Evolutionary conservation across 768 basidiomycete genomes (phyloP).

Genomic region (Boletus vermiculosoides): DNA sequence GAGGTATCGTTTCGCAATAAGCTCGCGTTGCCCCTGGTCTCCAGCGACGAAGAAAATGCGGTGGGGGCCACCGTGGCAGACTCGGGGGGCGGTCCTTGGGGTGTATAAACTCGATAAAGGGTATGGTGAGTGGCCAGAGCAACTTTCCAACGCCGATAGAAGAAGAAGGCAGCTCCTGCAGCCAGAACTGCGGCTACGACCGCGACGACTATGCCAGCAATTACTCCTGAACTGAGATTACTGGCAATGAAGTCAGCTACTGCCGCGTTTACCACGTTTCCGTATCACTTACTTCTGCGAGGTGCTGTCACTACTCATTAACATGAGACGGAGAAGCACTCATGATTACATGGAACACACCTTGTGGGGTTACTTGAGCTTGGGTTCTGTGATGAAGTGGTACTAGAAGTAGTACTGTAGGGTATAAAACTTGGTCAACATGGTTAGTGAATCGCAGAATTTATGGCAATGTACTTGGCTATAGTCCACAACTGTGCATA

Average conservation of each 20-base stretch:
- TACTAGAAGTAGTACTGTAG: not conserved
- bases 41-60: constrained; percentile 23
- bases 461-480: constrained; percentile 14
- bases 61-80: not conserved
- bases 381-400: not conserved
- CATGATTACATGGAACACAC: not conserved
- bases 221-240: constrained; percentile 21
- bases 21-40: constrained; percentile 16
- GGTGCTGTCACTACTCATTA: not conserved
- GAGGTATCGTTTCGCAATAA: constrained; percentile 10
- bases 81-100: constrained; percentile 8
- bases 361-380: not conserved
- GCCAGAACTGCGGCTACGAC: constrained; percentile 11
- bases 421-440: not conserved
- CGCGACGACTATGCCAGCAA: constrained; percentile 24
- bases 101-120: constrained; percentile 10
- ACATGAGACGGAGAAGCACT: not conserved
- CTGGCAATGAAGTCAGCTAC: constrained; percentile 8
- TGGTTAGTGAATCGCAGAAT: not conserved
- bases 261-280: not conserved
- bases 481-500: constrained; percentile 30
- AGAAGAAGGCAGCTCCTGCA: constrained; percentile 20
- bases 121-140: constrained; percentile 14
- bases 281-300: constrained; percentile 13
- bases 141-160: constrained; percentile 31